Percentiles rank a stretch among this genome's conserved stretches.
These are phyloP conservation scores for Boletus rufocinnamomeus DNA, from an alignment of 768 basidiomycete species.

Conservation along the genomic window DNA sequence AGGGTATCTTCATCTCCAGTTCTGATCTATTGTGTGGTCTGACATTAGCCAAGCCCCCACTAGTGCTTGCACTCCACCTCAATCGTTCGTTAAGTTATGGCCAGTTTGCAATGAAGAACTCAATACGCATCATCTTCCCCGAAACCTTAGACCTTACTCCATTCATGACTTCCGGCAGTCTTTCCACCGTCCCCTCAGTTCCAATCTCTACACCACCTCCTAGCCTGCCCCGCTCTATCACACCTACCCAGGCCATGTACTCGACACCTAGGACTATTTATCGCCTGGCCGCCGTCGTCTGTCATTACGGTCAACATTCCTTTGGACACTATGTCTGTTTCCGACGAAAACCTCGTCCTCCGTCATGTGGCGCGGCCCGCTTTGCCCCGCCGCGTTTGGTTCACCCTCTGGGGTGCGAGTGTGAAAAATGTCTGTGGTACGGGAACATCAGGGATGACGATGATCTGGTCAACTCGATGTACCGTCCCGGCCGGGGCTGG, in stretches of 20 bases:
- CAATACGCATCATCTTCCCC: conserved; percentile 76
- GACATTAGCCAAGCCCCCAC: conserved; percentile 64
- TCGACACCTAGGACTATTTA: conserved; percentile 70
- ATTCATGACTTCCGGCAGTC: conserved; percentile 79
- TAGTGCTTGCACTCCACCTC: conserved; percentile 84
- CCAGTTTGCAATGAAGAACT: conserved; percentile 78
- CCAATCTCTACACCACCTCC: conserved; percentile 70
- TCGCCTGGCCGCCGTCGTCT: conserved; percentile 81
- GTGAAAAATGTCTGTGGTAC: conserved; percentile 45
- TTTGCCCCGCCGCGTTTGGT: conserved; percentile 40
- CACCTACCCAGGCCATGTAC: conserved; percentile 57
- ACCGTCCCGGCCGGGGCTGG: conserved; percentile 69
- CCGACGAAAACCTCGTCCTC: conserved; percentile 72
- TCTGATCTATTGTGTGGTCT: conserved; percentile 13
- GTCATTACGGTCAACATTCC: conserved; percentile 90
- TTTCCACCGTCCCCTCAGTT: conserved; percentile 67
- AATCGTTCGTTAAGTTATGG: conserved; percentile 90
- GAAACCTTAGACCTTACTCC: conserved; percentile 88
- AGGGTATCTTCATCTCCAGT: conserved; percentile 47
- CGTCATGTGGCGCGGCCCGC: conserved; percentile 40
- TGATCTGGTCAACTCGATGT: conserved; percentile 35
- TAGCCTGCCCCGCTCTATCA: conserved; percentile 47
- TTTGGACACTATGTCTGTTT: conserved; percentile 96
- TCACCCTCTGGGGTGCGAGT: conserved; percentile 48
- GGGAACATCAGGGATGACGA: conserved; percentile 64